Percentiles rank a stretch among this genome's conserved stretches.
These are phyloP conservation scores for Coprinopsis sp. DNA, from an alignment of 768 basidiomycete genomes.

Conservation along the genomic window DNA sequence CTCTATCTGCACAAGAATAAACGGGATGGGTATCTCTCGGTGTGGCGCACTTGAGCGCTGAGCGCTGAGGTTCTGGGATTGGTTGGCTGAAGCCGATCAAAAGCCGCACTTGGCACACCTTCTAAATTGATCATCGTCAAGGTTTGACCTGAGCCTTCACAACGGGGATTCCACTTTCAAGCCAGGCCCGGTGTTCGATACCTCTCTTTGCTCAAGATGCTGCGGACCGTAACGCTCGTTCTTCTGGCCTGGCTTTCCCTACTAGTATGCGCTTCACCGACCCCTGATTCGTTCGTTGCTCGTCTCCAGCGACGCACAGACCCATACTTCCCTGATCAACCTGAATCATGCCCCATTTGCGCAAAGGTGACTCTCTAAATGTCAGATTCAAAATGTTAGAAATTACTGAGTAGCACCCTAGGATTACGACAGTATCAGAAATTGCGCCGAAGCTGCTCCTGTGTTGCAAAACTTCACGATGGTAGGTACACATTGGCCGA, in stretches of 20 bases:
- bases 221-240: neutral
- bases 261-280: neutral
- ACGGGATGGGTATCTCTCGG: too few species aligned
- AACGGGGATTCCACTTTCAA: too few species aligned
- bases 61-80: too few species aligned
- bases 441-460: constrained; percentile 54
- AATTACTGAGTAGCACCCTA: constrained; percentile 13
- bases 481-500: constrained; percentile 26
- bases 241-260: neutral
- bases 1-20: too few species aligned
- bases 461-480: constrained; percentile 52
- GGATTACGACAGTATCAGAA: constrained; percentile 50
- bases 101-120: too few species aligned
- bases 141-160: too few species aligned
- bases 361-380: constrained; percentile 30
- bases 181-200: neutral
- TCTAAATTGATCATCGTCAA: too few species aligned
- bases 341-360: constrained; percentile 58
- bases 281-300: neutral
- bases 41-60: too few species aligned
- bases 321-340: constrained; percentile 49
- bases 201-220: neutral
- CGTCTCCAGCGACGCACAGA: constrained; percentile 23
- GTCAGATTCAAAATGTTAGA: neutral
- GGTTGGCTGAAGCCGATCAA: too few species aligned